Conservation (phyloP, 148 eudicot species). For the Camellia japonica region DNA sequence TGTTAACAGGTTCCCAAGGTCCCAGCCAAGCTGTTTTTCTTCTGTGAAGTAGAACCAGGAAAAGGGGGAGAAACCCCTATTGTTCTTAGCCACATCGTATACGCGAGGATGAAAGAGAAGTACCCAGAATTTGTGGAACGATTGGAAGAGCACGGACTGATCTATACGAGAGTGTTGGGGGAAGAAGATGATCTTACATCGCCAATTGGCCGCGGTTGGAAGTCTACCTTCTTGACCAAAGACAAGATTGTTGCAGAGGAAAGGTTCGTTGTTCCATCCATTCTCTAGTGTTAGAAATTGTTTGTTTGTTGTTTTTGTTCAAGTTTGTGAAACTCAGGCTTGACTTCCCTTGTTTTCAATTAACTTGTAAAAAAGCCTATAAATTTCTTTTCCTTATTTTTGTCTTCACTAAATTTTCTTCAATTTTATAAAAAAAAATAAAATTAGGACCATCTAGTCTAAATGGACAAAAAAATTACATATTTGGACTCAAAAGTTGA, state of each 20-base stretch:
- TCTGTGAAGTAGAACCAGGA: conserved; percentile 80
- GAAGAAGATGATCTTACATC: conserved; percentile 81
- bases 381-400: too few relatives aligned
- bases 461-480: too few relatives aligned
- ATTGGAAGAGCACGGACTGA: conserved; percentile 69
- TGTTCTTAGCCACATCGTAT: conserved; percentile 84
- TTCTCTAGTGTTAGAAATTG: not conserved
- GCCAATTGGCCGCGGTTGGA: conserved; percentile 92
- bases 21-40: conserved; percentile 87
- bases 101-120: conserved; percentile 70
- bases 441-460: too few relatives aligned
- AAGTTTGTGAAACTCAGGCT: too few relatives aligned
- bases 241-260: conserved; percentile 72
- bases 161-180: conserved; percentile 75
- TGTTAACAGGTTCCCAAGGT: conserved; percentile 64
- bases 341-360: too few relatives aligned
- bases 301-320: too few relatives aligned
- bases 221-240: conserved; percentile 71
- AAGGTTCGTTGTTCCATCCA: conserved; percentile 43
- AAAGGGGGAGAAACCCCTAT: conserved; percentile 93
- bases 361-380: too few relatives aligned
- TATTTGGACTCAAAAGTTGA: too few relatives aligned
- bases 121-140: conserved; percentile 71
- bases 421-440: too few relatives aligned
- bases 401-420: too few relatives aligned